phyloP scores from a whole-genome alignment of 768 basidiomycete species.

The Antrodiella citrinella region DNA sequence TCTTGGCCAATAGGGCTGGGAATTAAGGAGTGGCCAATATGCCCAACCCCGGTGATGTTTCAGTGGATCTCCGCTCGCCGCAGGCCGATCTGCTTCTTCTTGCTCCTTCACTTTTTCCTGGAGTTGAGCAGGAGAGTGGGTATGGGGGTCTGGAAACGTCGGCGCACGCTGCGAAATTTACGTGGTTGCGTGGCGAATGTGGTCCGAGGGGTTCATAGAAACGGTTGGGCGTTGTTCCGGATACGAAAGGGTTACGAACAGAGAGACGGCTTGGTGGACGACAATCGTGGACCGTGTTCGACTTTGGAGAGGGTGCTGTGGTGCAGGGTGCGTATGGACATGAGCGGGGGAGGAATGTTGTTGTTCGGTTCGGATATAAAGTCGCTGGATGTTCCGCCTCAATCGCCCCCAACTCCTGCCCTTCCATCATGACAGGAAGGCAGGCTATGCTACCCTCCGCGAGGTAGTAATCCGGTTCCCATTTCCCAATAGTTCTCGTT shows the following conservation, averaged over 20 bases:
- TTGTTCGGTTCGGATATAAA: background rate
- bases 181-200: background rate
- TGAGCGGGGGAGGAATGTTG: background rate
- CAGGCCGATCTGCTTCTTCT: background rate
- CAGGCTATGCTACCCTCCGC: background rate
- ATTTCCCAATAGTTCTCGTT: background rate
- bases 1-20: background rate
- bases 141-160: background rate
- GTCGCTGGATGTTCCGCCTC: background rate
- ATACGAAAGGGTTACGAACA: background rate
- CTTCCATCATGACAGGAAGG: slow-evolving; percentile 4
- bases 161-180: background rate
- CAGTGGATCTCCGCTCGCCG: background rate
- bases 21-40: background rate
- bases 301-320: background rate
- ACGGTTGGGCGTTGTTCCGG: background rate
- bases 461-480: slow-evolving; percentile 2
- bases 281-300: background rate
- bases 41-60: background rate
- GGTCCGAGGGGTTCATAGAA: background rate
- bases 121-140: background rate
- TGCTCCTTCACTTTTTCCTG: background rate
- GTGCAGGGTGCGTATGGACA: background rate
- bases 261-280: background rate
- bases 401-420: slow-evolving; percentile 4